Base-by-base conservation (phyloP, 2,329 filamentous ascomycete species). In the Talaromyces sp. region DNA sequence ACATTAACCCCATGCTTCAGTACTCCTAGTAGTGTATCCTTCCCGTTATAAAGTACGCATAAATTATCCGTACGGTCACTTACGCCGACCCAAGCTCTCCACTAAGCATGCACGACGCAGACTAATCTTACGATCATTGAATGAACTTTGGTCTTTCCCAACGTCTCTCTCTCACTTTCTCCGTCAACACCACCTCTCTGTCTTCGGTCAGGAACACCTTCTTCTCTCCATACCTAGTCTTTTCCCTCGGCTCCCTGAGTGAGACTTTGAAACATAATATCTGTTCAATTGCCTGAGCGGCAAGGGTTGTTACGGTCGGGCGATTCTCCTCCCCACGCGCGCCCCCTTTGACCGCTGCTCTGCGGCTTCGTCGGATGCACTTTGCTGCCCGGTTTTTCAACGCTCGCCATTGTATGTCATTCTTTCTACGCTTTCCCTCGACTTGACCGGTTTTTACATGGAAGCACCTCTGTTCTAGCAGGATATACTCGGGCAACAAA, bases 271-370 rank as follows among this genome's bases (percentile, higher is more conserved):
- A 49, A 11, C 51, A 22, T 15, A 43, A 22, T 38, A 38, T 45
- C 49, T 58, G 51, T 38, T 43, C 51, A 36, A 58, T 56, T 58
- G 36, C 40, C 34, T 58, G 34, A 64, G 65, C 61, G 43, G 65
- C 65, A 49, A 60, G 61, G 60, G 65, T 43, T 61, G 34, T 63
- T 25, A 54, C 65, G 36, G 60, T 54, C 38, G 60, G 61, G 56
- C 58, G 49, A 19, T 36, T 53, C 61, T 56, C 40, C 47, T 45
- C 59, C 64, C 58, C 58, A 40, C 59, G 59, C 58, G 59, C 59
- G 63, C 34, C 63, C 53, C 51, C 61, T 47, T 66, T 63, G 65
- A 66, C 60, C 60, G 64, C 65, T 58, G 63, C 45, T 54, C 60
- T 47, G 56, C 65, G 65, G 61, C 43, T 64, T 45, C 38, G 27